Evolutionary conservation across 441 rosid species (phyloP).

Genomic region (Bocquillonia castaneifolia): DNA sequence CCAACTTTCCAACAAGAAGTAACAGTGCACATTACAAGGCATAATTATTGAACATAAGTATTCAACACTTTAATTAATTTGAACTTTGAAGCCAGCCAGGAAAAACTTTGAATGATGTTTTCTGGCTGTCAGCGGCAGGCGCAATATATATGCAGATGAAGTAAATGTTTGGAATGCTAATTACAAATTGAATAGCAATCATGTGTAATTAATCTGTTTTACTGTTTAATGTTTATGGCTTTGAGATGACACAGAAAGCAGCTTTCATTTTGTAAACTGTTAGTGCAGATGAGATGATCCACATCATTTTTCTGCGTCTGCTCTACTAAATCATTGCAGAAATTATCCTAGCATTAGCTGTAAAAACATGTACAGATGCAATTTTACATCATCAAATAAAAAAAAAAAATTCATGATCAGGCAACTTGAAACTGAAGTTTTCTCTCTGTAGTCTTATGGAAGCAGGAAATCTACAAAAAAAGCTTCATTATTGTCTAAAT

Average conservation of each 20-base stretch:
- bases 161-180: background rate
- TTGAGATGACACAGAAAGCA: too few species aligned
- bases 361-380: background rate
- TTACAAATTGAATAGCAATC: too few species aligned
- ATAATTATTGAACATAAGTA: background rate
- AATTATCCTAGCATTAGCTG: too few species aligned
- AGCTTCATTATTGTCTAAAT: background rate
- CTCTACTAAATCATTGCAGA: background rate
- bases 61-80: background rate
- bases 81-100: slow-evolving; percentile 14
- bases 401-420: background rate
- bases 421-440: background rate
- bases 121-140: background rate
- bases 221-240: too few species aligned
- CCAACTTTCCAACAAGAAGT: slow-evolving; percentile 6
- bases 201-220: too few species aligned
- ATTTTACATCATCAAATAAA: background rate
- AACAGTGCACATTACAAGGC: background rate
- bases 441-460: background rate
- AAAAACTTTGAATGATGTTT: background rate
- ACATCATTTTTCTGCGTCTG: too few species aligned
- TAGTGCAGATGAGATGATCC: too few species aligned
- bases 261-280: too few species aligned
- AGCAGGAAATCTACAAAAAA: background rate
- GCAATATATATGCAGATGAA: background rate